Conservation (phyloP, 805 yeast species). For the Suhomyces emberorum region DNA sequence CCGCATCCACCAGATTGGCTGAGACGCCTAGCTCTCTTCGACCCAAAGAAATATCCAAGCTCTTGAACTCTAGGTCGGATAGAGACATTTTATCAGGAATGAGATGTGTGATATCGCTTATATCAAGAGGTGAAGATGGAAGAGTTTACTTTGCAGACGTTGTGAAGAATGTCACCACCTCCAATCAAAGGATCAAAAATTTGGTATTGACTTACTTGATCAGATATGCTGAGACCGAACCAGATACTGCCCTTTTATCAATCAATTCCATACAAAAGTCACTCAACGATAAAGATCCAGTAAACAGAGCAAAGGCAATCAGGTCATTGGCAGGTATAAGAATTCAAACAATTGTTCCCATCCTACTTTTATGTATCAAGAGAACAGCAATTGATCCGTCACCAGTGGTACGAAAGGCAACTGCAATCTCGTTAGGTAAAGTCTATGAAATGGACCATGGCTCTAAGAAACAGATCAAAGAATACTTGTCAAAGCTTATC, state of each 20-base stretch:
- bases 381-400: conserved; percentile 68
- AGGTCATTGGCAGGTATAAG: conserved; percentile 80
- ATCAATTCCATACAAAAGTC: conserved; percentile 90
- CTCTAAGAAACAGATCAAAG: conserved; percentile 47
- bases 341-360: conserved; percentile 78
- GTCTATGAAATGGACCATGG: conserved; percentile 33
- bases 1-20: conserved; percentile 64
- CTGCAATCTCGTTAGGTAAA: conserved; percentile 73
- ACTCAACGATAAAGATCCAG: conserved; percentile 65
- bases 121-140: conserved; percentile 42
- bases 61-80: conserved; percentile 66
- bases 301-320: conserved; percentile 67
- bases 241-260: conserved; percentile 84
- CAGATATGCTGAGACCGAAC: conserved; percentile 77
- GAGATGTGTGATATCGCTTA: conserved; percentile 38
- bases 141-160: conserved; percentile 70
- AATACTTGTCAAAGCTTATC: conserved; percentile 50
- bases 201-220: conserved; percentile 74
- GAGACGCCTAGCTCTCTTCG: conserved; percentile 60
- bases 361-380: conserved; percentile 68
- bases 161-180: conserved; percentile 78
- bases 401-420: conserved; percentile 73
- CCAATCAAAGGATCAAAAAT: conserved; percentile 57
- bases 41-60: conserved; percentile 62
- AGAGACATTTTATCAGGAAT: conserved; percentile 45